phyloP scores from a whole-genome alignment of 345 rosid genomes.

The Boechera retrofracta region DNA sequence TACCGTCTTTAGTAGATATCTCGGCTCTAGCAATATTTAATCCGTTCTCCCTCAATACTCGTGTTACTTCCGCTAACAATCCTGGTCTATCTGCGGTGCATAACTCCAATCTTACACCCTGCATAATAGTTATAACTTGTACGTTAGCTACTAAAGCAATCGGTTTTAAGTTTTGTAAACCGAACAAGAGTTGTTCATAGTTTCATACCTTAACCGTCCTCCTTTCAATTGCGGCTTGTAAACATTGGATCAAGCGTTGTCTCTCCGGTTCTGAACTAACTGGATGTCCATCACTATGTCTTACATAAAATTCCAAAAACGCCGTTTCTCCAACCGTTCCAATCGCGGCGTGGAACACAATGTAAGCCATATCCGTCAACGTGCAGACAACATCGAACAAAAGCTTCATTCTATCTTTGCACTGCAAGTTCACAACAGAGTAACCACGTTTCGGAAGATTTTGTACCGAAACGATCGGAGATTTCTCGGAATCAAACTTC shows the following conservation, averaged over 20 bases:
- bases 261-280: slow-evolving; percentile 92
- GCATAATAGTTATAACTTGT: neutral
- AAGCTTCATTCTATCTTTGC: slow-evolving; percentile 84
- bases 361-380: slow-evolving; percentile 91
- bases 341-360: slow-evolving; percentile 87
- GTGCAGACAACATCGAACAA: slow-evolving; percentile 94
- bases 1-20: slow-evolving; percentile 63
- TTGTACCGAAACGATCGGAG: slow-evolving; percentile 76
- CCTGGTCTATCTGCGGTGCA: slow-evolving; percentile 65
- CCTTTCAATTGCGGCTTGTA: slow-evolving; percentile 86
- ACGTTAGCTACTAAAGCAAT: slow-evolving; percentile 1
- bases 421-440: slow-evolving; percentile 87
- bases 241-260: slow-evolving; percentile 86
- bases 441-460: slow-evolving; percentile 81
- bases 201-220: slow-evolving; percentile 73
- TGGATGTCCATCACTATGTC: slow-evolving; percentile 85
- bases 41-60: slow-evolving; percentile 85
- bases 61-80: slow-evolving; percentile 78
- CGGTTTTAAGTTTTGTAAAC: neutral
- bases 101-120: slow-evolving; percentile 90
- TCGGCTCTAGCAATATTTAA: slow-evolving; percentile 91
- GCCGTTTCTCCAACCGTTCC: slow-evolving; percentile 66
- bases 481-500: slow-evolving; percentile 53
- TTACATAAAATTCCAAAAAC: slow-evolving; percentile 77
- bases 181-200: neutral